Evolutionary conservation across 106 monocot species (phyloP).

Genomic region (Agapanthus africanus): DNA sequence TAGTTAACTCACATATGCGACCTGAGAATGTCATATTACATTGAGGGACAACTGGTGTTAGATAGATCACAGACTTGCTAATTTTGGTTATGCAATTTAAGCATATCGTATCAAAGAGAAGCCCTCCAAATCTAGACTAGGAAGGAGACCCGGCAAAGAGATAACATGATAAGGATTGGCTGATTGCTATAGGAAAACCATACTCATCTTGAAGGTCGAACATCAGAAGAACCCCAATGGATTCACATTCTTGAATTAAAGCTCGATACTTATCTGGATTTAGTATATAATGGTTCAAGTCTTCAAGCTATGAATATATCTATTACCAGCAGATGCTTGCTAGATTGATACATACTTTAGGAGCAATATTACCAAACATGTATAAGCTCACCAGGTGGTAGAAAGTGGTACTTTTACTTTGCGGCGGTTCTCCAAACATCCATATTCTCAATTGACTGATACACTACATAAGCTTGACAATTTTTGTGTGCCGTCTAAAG

Average conservation of each 20-base stretch:
- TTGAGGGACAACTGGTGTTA: too few relatives aligned
- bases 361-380: background rate
- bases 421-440: background rate
- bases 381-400: background rate
- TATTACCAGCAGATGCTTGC: background rate
- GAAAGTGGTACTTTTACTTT: background rate
- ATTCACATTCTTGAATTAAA: background rate
- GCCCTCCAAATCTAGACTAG: background rate
- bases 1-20: too few relatives aligned
- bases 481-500: background rate
- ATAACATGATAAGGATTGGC: background rate
- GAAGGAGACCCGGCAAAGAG: background rate
- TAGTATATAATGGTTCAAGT: background rate
- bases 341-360: background rate
- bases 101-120: too few relatives aligned
- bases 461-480: background rate
- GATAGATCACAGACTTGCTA: too few relatives aligned
- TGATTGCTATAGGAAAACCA: background rate
- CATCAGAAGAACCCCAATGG: background rate
- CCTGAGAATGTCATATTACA: too few relatives aligned
- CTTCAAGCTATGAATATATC: background rate
- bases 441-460: background rate
- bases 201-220: background rate
- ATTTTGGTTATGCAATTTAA: too few relatives aligned
- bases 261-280: background rate